phyloP scores from a whole-genome alignment of 371 early-diverging fungal species.

The Mortierella sp. region DNA sequence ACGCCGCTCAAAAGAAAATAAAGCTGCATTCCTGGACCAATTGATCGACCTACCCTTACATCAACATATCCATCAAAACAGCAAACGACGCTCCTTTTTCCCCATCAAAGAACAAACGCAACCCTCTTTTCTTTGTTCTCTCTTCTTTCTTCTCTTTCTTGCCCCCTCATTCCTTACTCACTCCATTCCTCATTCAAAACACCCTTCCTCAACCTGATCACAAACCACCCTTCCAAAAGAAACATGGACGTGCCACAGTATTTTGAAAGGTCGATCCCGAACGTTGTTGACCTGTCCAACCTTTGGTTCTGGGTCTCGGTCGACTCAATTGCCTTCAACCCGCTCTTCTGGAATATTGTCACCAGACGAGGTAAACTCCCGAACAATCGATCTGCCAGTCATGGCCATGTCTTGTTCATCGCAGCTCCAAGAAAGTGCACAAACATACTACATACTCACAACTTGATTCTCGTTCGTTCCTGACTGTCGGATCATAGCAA shows the following conservation, averaged over 20 bases:
- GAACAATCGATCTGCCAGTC: no score
- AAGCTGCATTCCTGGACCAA: no score
- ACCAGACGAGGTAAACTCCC: slow-evolving; percentile 72
- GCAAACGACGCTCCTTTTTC: no score
- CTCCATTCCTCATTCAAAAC: neutral
- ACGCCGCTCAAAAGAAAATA: no score
- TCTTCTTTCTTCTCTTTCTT: neutral
- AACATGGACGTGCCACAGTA: neutral
- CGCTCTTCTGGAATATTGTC: slow-evolving; percentile 88
- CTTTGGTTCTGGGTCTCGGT: slow-evolving; percentile 74
- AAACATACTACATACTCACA: no score
- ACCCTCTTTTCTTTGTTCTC: neutral
- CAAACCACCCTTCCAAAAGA: no score
- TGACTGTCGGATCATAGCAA: slow-evolving; percentile 60
- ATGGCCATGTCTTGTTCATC: no score
- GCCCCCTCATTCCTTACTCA: neutral
- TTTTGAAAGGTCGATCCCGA: neutral
- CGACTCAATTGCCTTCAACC: slow-evolving; percentile 85
- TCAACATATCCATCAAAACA: no score
- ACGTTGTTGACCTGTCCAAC: slow-evolving; percentile 69
- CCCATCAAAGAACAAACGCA: no score
- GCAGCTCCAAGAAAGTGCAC: no score
- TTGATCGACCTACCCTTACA: neutral
- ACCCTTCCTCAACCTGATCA: neutral
- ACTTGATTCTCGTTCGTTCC: neutral